Evolutionary conservation across 805 yeast species (phyloP), one percentile per base, ranked within the genome.

Genomic region (Wickerhamiella spandovensis): DNA sequence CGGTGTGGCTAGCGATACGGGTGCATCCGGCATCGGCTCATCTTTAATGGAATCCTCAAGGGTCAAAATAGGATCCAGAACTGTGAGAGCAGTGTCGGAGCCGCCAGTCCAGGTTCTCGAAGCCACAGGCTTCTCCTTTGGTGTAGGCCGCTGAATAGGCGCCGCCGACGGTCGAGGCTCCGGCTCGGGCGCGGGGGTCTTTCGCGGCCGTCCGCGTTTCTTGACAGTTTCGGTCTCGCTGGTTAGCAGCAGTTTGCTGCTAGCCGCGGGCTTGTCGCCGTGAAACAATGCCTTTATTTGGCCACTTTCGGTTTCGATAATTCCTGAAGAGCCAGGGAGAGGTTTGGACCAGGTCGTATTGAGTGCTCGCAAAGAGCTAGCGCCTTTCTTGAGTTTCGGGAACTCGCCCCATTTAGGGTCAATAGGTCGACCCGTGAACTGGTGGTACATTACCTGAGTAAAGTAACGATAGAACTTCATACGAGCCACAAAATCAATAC

Each of bases 401-500:
- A 65, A 61, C 2, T 53, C 37, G 2, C 68, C 67, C 57, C 72
- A 66, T 3, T 51, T 30, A 5, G 56, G 54, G 21, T 59, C 61
- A 1, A 51, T 47, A 2, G 59, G 54, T 15, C 58, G 54, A 21
- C 65, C 65, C 0, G 68, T 61, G 15, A 68, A 61, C 20, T 56
- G 59, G 17, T 66, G 51, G 50, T 70, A 73, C 43, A 70, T 66
- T 3, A 65, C 60, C 44, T 72, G 71, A 0, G 80, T 70, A 53
- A 79, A 71, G 56, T 83, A 79, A 41, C 94, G 70, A 63, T 77
- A 84, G 56, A 78, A 84, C 59, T 84, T 82, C 51, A 74, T 71
- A 55, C 87, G 79, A 0, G 95, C 94, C 52, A 78, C 79, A 56
- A 78, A 79, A 59, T 84, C 94, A 52, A 78, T 77, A 17, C 81